These are phyloP conservation scores for Rhizopogon sp. DNA, from an alignment of 768 basidiomycete species.

Conservation along the genomic window DNA sequence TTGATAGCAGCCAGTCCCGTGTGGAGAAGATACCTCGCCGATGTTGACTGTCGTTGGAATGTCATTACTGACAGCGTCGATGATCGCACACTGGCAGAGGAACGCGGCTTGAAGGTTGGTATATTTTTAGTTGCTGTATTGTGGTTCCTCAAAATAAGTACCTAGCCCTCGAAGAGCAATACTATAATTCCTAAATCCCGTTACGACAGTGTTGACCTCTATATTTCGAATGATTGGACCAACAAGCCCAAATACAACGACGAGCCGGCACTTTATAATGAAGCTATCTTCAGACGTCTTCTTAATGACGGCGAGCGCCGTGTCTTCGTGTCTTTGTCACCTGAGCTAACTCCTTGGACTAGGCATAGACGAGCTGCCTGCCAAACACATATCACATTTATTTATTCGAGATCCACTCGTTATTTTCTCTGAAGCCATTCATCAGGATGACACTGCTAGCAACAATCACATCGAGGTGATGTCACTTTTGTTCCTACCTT, in stretches of 20 bases:
- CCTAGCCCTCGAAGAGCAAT: slow-evolving; percentile 74
- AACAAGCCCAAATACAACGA: slow-evolving; percentile 97
- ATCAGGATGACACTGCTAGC: slow-evolving; percentile 84
- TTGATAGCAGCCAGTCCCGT: slow-evolving; percentile 92
- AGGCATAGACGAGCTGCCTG: slow-evolving; percentile 85
- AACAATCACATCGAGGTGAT: slow-evolving; percentile 93
- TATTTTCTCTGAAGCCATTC: slow-evolving; percentile 87
- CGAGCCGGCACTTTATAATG: slow-evolving; percentile 73
- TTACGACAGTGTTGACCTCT: slow-evolving; percentile 93
- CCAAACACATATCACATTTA: slow-evolving; percentile 90
- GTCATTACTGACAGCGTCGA: slow-evolving; percentile 98
- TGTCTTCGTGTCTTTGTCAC: not conserved
- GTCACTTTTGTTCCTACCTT: not conserved
- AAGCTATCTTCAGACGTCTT: slow-evolving; percentile 67
- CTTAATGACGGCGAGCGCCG: slow-evolving; percentile 56
- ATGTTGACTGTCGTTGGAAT: slow-evolving; percentile 98
- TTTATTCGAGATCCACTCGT: slow-evolving; percentile 98
- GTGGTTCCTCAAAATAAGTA: slow-evolving; percentile 1
- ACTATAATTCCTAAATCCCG: slow-evolving; percentile 91
- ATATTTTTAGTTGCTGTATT: slow-evolving; percentile 3
- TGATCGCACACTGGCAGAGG: slow-evolving; percentile 93
- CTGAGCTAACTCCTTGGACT: slow-evolving; percentile 1
- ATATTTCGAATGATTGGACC: slow-evolving; percentile 80
- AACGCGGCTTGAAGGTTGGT: slow-evolving; percentile 77
- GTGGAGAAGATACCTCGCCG: slow-evolving; percentile 91